Evolutionary conservation across 805 yeast genomes (phyloP).

Genomic region (Candida maltosa): DNA sequence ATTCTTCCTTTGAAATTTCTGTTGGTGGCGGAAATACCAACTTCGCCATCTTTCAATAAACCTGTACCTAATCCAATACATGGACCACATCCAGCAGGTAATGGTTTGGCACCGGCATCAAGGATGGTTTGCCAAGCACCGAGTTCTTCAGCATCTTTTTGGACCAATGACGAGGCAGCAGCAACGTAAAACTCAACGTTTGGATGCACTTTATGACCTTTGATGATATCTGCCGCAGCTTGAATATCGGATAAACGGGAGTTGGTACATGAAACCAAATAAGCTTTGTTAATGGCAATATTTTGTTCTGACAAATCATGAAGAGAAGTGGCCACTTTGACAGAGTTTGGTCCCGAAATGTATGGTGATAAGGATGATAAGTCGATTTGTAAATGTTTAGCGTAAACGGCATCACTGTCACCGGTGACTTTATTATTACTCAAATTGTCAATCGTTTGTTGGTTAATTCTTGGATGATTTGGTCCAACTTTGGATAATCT

Average conservation of each 20-base stretch:
- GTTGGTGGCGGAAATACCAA: slow-evolving; percentile 97
- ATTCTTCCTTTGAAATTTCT: slow-evolving; percentile 98
- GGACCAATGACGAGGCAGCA: slow-evolving; percentile 93
- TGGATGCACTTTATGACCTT: slow-evolving; percentile 77
- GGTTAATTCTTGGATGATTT: slow-evolving; percentile 81
- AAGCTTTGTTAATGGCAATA: slow-evolving; percentile 86
- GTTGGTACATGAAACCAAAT: slow-evolving; percentile 96
- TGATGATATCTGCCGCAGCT: slow-evolving; percentile 89
- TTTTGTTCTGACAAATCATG: slow-evolving; percentile 69
- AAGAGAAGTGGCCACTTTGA: slow-evolving; percentile 81
- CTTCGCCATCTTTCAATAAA: slow-evolving; percentile 89
- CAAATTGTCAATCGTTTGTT: slow-evolving; percentile 52
- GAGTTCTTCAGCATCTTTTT: slow-evolving; percentile 80
- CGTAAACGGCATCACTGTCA: slow-evolving; percentile 80
- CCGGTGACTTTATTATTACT: slow-evolving; percentile 44
- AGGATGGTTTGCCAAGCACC: slow-evolving; percentile 92
- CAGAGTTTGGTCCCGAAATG: slow-evolving; percentile 96
- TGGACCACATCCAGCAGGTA: slow-evolving; percentile 99
- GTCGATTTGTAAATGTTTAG: slow-evolving; percentile 83
- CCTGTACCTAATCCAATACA: slow-evolving; percentile 98
- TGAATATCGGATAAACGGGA: slow-evolving; percentile 88
- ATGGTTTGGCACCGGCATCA: slow-evolving; percentile 90
- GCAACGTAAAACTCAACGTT: slow-evolving; percentile 96
- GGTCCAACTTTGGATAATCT: slow-evolving; percentile 58
- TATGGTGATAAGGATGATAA: slow-evolving; percentile 78